Evolutionary conservation across 2,329 filamentous ascomycete species (phyloP), one percentile per base, ranked within the genome.

Genomic region (Cryphonectria parasitica): DNA sequence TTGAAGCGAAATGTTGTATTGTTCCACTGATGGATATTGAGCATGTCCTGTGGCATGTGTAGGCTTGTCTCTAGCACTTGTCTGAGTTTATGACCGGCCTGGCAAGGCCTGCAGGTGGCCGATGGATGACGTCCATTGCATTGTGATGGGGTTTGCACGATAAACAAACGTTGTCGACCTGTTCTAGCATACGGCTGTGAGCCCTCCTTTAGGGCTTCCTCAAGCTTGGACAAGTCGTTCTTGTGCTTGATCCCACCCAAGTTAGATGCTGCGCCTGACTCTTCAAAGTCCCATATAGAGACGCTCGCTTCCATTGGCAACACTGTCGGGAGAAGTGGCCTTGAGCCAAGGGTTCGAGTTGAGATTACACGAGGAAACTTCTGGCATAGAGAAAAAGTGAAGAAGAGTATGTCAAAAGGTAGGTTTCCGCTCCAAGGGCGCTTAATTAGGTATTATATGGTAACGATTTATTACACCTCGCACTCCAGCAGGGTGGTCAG

Each of bases 1-100:
- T 68, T 68, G n/a, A 71, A 71, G 17, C 61, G 69, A 52, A 71
- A 71, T n/a, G 69, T 68, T 49, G 69, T 71, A 13, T 68, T 62
- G 34, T 62, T 68, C 66, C 69, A 71, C 19, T 49, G 39, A 17
- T 71, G 69, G 39, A 62, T 65, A 28, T 62, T 4, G 66, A 71
- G 68, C 3, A 68, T n/a, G 19, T 64, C 41, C 7, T 34, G 4
- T 0, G 69, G 63, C 25, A 68, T 43, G 1, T 62, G 39, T 3
- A 68, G n/a, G 11, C 54, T 43, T 13, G 22, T 5, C 1, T 25
- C 52, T 31, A 68, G 54, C 22, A 54, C 11, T 5, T 28, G 10
- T 22, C 28, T 11, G 22, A 65, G 45, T 7, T 52, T 19, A 11
- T 7, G 31, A 11, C 28, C 28, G 17, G 15, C 58, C 64, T 64